These are phyloP conservation scores for Xylaria curta DNA, from an alignment of 495 filamentous ascomycete species.

Conservation along the genomic window DNA sequence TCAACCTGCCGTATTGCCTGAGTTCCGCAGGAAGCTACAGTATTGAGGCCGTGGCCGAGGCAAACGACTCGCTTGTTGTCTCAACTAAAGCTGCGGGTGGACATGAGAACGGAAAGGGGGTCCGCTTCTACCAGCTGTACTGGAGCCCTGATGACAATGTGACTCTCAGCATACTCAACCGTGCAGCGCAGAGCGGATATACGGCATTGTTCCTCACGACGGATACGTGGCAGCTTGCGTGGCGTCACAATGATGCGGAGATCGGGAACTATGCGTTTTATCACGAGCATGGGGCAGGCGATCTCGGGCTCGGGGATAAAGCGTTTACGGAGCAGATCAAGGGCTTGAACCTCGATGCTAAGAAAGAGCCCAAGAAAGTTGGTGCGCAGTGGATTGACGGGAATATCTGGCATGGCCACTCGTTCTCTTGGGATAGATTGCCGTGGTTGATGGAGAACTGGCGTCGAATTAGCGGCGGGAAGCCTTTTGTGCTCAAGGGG, in stretches of 20 bases:
- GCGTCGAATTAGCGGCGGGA: constrained; percentile 58
- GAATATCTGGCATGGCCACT: constrained; percentile 66
- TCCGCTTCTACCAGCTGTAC: constrained; percentile 69
- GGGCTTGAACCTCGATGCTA: constrained; percentile 50
- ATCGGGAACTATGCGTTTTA: constrained; percentile 70
- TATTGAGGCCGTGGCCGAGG: constrained; percentile 65
- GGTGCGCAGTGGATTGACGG: constrained; percentile 68
- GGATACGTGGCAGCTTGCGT: constrained; percentile 70
- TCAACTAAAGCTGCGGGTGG: neutral
- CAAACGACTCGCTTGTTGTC: constrained; percentile 47
- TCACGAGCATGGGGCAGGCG: constrained; percentile 43
- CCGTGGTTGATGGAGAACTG: constrained; percentile 61
- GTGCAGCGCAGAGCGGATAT: constrained; percentile 63
- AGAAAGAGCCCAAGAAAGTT: constrained; percentile 52
- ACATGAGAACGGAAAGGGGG: constrained; percentile 31
- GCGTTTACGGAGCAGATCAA: constrained; percentile 60
- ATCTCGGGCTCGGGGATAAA: constrained; percentile 64
- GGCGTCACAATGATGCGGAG: constrained; percentile 67
- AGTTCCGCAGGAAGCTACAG: constrained; percentile 63
- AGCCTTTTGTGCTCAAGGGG: constrained; percentile 64
- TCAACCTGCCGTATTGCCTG: constrained; percentile 62
- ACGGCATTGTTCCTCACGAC: constrained; percentile 66
- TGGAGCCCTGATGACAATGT: constrained; percentile 68
- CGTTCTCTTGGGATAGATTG: constrained; percentile 64
- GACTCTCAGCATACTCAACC: constrained; percentile 59